Base-by-base conservation (phyloP, 2,329 filamentous ascomycete species). In the Hypoxylon sp. region DNA sequence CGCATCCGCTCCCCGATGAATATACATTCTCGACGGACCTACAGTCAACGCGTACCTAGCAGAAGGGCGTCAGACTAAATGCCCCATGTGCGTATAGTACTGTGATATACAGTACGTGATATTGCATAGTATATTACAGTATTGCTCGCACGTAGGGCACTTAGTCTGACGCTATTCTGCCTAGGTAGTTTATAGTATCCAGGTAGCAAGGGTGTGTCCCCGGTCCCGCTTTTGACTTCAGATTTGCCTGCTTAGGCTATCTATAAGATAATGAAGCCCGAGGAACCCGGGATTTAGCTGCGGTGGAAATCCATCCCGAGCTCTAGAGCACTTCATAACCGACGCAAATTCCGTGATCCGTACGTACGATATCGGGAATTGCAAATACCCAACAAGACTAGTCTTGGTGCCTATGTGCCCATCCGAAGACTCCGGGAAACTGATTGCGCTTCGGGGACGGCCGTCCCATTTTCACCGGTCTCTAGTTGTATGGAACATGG, bases 321-420 rank as follows among this genome's bases (percentile, higher is more conserved):
- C 23, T 51, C 30, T 21, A 34, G 32, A 30, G 39, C 41, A 14
- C 39, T 50, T 29, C 30, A 27, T 53, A 23, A 27, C 52, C 50
- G 16, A 43, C 34, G 14, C 30, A 45, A 27, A 27, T 52, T n/a
- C 32, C n/a, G 32, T 14, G 4, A 37, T 37, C 32, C 3, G 32
- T 34, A 34, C 5, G 32, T 34, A 34, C n/a, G 32, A 4, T 37
- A 37, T 1, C 11, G 8, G 8, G 37, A 19, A 41, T 41, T 34
- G 47, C 39, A 47, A 14, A 48, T 34, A 30, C 23, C 54, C 47
- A 58, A 55, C 32, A 12, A 55, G 39, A 16, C 41, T 19, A 61
- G 25, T 41, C 11, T 27, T 6, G 30, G 16, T 9, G 32, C 32
- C 37, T 9, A 21, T 11, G 37, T 11, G 37, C 2, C 7, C n/a